These are phyloP conservation scores for Bidens hawaiensis DNA, from an alignment of 140 eudicot species.

Conservation along the genomic window DNA sequence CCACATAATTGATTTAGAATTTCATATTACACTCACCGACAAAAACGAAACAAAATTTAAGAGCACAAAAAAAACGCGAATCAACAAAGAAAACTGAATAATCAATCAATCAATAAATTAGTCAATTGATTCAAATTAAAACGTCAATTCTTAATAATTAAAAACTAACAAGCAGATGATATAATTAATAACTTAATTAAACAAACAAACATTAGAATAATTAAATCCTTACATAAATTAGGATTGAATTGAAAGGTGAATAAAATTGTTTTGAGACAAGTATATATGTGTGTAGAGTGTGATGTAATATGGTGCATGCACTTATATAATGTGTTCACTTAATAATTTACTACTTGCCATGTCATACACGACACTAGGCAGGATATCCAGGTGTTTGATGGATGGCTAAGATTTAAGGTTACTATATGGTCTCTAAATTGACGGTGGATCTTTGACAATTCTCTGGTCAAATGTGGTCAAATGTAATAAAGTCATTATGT, in stretches of 20 bases:
- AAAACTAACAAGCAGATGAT: not conserved
- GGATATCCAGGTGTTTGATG: constrained; percentile 11
- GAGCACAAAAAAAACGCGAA: not conserved
- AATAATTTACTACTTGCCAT: constrained; percentile 52
- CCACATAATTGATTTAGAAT: too few relatives aligned
- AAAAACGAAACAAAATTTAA: too few relatives aligned
- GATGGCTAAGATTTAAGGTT: constrained; percentile 20
- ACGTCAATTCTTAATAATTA: too few relatives aligned
- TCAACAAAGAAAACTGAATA: not conserved
- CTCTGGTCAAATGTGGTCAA: too few relatives aligned
- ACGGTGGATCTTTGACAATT: not conserved
- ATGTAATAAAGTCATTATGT: not conserved
- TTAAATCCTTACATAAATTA: not conserved
- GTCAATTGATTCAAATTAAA: not conserved
- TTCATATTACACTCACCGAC: too few relatives aligned
- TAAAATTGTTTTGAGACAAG: too few relatives aligned
- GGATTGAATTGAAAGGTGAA: not conserved
- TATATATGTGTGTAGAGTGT: not conserved
- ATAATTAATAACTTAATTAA: too few relatives aligned
- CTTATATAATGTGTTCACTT: constrained; percentile 21
- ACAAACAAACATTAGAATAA: not conserved
- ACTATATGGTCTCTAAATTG: too few relatives aligned
- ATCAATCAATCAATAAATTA: too few relatives aligned
- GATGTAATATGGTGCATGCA: constrained; percentile 8
- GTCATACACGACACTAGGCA: constrained; percentile 36